These are phyloP conservation scores for Blastocystis sp. DNA, from an alignment of 352 stramenopile species.

Conservation along the genomic window DNA sequence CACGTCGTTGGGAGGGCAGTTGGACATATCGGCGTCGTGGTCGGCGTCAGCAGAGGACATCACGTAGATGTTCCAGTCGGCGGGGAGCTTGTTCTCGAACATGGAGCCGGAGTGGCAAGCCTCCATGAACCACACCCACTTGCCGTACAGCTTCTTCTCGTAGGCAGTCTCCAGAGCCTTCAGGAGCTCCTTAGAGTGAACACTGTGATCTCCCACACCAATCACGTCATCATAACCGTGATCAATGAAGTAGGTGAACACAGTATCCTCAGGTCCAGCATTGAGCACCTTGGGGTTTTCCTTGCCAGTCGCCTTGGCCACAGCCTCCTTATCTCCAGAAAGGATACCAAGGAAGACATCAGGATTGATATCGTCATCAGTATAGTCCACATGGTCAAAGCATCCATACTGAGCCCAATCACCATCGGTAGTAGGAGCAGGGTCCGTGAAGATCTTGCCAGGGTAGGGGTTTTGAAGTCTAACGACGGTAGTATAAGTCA, in stretches of 20 bases:
- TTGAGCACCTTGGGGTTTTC: background rate
- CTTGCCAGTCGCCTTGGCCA: constrained; percentile 1
- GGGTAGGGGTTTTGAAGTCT: background rate
- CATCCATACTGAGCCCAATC: background rate
- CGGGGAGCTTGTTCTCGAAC: background rate
- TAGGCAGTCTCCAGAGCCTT: no score
- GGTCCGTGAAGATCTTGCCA: no score
- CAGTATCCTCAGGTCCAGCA: no score
- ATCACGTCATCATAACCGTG: no score
- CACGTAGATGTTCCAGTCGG: background rate
- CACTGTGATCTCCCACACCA: no score
- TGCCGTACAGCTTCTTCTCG: no score
- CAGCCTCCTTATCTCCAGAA: background rate
- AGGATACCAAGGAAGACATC: constrained; percentile 25
- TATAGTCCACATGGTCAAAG: constrained; percentile 19
- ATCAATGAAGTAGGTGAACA: no score
- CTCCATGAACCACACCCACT: no score
- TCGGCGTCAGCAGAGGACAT: background rate
- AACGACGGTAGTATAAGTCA: background rate
- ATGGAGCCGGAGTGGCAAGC: background rate
- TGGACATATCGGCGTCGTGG: background rate
- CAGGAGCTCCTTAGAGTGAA: background rate
- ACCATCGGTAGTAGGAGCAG: no score
- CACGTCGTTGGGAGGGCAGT: background rate
- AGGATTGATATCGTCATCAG: constrained; percentile 21